Evolutionary conservation across 257 asterid species (phyloP).

Genomic region (Solanum ossicruentum): DNA sequence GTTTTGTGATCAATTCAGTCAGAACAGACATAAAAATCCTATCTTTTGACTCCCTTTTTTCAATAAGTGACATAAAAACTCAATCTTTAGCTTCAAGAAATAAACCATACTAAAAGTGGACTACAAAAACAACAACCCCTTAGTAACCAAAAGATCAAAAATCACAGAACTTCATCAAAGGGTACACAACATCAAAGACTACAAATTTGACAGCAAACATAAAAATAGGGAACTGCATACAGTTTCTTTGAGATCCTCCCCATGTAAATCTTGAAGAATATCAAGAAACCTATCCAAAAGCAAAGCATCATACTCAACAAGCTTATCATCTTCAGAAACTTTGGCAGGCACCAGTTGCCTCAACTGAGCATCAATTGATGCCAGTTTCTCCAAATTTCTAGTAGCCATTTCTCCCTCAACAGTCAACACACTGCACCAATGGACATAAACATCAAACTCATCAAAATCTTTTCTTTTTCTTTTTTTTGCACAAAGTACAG

Average conservation of each 20-base stretch:
- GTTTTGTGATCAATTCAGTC: background rate
- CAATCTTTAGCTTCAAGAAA: background rate
- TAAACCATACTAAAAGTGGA: background rate
- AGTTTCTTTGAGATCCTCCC: constrained; percentile 33
- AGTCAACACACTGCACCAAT: constrained; percentile 3
- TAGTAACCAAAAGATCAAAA: background rate
- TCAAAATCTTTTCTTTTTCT: background rate
- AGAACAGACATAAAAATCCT: background rate
- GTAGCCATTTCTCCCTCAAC: constrained; percentile 13
- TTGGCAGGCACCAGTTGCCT: constrained; percentile 34
- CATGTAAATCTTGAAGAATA: constrained; percentile 42
- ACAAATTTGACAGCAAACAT: background rate
- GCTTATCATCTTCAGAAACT: constrained; percentile 45
- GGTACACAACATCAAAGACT: background rate
- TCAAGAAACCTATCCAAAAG: constrained; percentile 41
- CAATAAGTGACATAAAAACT: background rate
- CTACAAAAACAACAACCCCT: background rate
- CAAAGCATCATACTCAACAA: constrained; percentile 43
- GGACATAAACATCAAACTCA: background rate
- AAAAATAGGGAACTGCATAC: background rate
- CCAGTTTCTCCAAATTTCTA: constrained; percentile 31
- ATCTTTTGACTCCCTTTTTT: background rate
- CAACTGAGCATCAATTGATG: constrained; percentile 41
- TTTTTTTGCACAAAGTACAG: background rate
- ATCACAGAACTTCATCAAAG: background rate